Percentiles rank a stretch among this genome's conserved stretches.
These are phyloP conservation scores for Mucor racemosus DNA, from an alignment of 371 early-diverging fungal species.

Conservation along the genomic window DNA sequence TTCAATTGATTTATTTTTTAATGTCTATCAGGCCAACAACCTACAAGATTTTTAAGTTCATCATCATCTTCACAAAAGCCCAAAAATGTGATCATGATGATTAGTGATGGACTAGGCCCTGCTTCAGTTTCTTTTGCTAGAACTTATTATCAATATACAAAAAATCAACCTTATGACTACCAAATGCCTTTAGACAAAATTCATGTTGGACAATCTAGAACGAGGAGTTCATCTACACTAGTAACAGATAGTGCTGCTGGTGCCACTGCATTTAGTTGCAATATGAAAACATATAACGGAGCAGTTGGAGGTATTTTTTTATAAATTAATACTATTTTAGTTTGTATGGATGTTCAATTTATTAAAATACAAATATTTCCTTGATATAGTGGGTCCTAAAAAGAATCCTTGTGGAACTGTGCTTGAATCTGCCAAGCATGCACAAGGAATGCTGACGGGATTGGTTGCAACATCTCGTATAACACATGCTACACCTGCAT, in stretches of 20 bases:
- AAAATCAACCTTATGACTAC: constrained; percentile 46
- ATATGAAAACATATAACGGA: constrained; percentile 85
- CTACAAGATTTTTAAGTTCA: background rate
- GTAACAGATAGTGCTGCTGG: constrained; percentile 97
- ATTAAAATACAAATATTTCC: background rate
- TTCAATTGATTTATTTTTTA: background rate
- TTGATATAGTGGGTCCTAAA: constrained; percentile 54
- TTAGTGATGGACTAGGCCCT: constrained; percentile 95
- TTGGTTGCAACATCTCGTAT: constrained; percentile 91
- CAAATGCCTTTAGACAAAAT: constrained; percentile 80
- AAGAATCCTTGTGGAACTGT: constrained; percentile 88
- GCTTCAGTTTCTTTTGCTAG: constrained; percentile 91
- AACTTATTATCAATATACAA: constrained; percentile 68
- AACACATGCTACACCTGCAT: constrained; percentile 88
- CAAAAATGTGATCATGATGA: constrained; percentile 89
- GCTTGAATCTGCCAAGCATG: constrained; percentile 89
- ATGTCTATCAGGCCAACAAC: background rate
- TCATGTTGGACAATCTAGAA: constrained; percentile 87
- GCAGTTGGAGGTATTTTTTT: constrained; percentile 73
- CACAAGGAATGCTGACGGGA: constrained; percentile 81
- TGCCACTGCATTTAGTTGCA: constrained; percentile 92
- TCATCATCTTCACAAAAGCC: constrained; percentile 13
- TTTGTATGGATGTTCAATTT: too few relatives aligned
- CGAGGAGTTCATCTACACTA: constrained; percentile 76
- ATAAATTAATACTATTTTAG: too few relatives aligned